Base-by-base conservation (phyloP, 2,329 filamentous ascomycete genomes). In the Ploettnerulaceae sp. region DNA sequence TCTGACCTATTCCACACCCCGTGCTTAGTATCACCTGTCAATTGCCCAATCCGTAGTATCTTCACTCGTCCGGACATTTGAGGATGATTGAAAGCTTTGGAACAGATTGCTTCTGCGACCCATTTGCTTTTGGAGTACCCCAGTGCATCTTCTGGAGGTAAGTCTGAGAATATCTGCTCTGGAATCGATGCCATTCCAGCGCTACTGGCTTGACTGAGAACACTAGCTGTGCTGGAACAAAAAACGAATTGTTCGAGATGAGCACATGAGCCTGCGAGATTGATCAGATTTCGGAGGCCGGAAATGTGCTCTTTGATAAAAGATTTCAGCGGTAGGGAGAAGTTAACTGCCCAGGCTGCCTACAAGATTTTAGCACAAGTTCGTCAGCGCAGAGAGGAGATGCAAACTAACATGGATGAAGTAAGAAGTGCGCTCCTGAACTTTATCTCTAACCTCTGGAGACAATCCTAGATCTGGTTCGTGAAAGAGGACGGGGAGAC, bases 331-430 rank as follows among this genome's bases (percentile, higher is more conserved):
- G 72, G 70, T 43, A 79, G 67, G 20, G 72, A 74, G 66, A 84
- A 84, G 62, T 84, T 83, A 14, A 84, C 81, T 2, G 74, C 70
- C 81, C 81, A 84, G 15, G 79, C 79, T 17, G 56, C 52, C 58
- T 61, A 35, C 25, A n/a, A 5, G 24, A 20, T 14, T 43, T 22
- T 15, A 32, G 15, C 5, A 28, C 5, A 6, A n/a, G 9, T 18
- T 4, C 7, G n/a, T n/a, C n/a, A n/a, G n/a, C n/a, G n/a, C n/a
- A 18, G 20, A 31, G 12, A 5, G 33, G 11, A 7, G 20, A n/a
- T 5, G 34, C n/a, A 8, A 12, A 31, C 26, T 37, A 37, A 79
- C 69, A 59, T 84, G 80, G 45, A 86, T 72, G 14, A 87, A 67
- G 2, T 71, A 61, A 1, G 73, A 75, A 1, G 69, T 63, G 46